These are phyloP conservation scores for Leccinum olivaceopallidum DNA, from an alignment of 768 basidiomycete species.

Conservation along the genomic window DNA sequence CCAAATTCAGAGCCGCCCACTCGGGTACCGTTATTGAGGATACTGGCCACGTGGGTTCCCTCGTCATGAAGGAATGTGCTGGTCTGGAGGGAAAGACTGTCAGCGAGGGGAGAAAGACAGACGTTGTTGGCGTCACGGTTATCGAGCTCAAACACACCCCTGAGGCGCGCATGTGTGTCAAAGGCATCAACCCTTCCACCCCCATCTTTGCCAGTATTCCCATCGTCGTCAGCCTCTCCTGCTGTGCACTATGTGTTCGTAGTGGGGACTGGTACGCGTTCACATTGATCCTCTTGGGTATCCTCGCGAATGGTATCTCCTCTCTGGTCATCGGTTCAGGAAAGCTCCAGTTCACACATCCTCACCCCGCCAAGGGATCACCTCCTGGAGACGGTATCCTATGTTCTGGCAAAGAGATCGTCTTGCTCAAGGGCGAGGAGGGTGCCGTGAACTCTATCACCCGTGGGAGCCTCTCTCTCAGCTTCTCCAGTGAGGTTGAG, in stretches of 20 bases:
- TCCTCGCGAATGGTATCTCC: slow-evolving; percentile 26
- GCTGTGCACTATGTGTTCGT: too few relatives aligned
- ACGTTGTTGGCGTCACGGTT: background rate
- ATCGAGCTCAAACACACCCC: background rate
- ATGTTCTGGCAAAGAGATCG: slow-evolving; percentile 3
- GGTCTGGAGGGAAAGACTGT: background rate
- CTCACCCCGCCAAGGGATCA: slow-evolving; percentile 11
- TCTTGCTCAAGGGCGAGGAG: background rate
- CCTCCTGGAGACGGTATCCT: slow-evolving; percentile 30
- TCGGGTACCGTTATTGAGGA: slow-evolving; percentile 8
- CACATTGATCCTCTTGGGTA: slow-evolving; percentile 28
- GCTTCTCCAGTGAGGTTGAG: too few relatives aligned
- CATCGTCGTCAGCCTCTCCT: slow-evolving; percentile 13
- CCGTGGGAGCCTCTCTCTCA: slow-evolving; percentile 3
- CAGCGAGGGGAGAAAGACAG: background rate
- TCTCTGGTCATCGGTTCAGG: slow-evolving; percentile 24
- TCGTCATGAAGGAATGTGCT: slow-evolving; percentile 9
- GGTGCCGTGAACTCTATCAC: slow-evolving; percentile 12
- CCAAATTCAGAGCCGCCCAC: slow-evolving; percentile 2
- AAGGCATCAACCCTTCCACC: background rate
- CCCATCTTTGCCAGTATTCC: slow-evolving; percentile 15
- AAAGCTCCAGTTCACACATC: slow-evolving; percentile 15
- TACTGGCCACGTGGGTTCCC: slow-evolving; percentile 5
- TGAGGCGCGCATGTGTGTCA: background rate
- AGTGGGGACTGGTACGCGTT: slow-evolving; percentile 27